These are phyloP conservation scores for Trametes versicolor DNA, from an alignment of 1,284 basidiomycete species.

Conservation along the genomic window DNA sequence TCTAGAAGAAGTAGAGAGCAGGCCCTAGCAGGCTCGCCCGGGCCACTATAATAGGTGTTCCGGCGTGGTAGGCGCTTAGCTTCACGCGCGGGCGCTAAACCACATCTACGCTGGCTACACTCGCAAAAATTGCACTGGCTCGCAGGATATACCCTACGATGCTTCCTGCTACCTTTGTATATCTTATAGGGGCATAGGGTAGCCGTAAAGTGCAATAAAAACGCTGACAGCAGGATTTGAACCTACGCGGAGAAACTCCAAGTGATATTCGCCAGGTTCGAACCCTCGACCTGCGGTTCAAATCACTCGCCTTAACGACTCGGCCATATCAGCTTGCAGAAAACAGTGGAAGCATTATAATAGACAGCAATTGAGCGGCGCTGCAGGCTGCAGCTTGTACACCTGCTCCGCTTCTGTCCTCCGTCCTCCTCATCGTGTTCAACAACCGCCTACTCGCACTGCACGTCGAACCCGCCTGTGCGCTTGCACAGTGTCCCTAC, in stretches of 20 bases:
- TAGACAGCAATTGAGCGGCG: too few species aligned
- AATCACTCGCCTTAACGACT: constrained; percentile 87
- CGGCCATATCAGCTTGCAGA: constrained; percentile 80
- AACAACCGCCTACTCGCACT: background rate
- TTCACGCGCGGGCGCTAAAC: too few species aligned
- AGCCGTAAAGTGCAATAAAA: constrained; percentile 31
- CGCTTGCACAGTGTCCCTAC: constrained; percentile 18
- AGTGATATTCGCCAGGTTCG: constrained; percentile 76
- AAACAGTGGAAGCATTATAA: too few species aligned
- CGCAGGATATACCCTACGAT: too few species aligned
- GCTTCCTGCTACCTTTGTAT: too few species aligned
- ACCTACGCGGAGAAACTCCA: constrained; percentile 80
- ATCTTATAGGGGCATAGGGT: background rate
- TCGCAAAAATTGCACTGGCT: too few species aligned
- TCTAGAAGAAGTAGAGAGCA: too few species aligned
- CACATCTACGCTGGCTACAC: too few species aligned
- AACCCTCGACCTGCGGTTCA: too few species aligned
- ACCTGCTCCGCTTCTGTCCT: background rate
- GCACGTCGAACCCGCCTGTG: background rate
- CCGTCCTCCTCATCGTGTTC: background rate
- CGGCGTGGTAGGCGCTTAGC: too few species aligned
- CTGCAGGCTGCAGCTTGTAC: background rate
- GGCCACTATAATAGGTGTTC: too few species aligned
- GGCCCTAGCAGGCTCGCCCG: too few species aligned
- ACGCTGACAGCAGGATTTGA: constrained; percentile 84